Evolutionary conservation across 371 early-diverging fungal species (phyloP).

Genomic region (Mucor saturninus): DNA sequence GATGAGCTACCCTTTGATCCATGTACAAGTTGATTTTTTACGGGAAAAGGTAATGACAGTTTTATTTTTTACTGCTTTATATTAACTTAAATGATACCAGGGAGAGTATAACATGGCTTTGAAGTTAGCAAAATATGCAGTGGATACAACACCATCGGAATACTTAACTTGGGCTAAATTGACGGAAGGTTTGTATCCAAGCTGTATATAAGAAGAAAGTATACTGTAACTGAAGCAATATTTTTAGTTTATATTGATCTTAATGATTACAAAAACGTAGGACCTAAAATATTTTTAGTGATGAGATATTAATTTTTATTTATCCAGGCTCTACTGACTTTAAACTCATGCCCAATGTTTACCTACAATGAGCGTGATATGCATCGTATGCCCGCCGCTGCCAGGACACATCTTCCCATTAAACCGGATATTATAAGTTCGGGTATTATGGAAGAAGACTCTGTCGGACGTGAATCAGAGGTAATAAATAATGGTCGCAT

Average conservation of each 20-base stretch:
- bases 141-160: conserved; percentile 93
- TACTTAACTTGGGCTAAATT: conserved; percentile 93
- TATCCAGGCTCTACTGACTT: conserved; percentile 76
- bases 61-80: no score
- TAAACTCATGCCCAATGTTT: conserved; percentile 98
- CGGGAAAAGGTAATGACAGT: conserved; percentile 57
- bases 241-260: conserved; percentile 75
- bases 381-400: conserved; percentile 90
- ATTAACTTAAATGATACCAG: conserved; percentile 28
- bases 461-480: conserved; percentile 62
- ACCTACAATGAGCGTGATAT: conserved; percentile 88
- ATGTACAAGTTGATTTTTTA: conserved; percentile 89
- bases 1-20: conserved; percentile 81
- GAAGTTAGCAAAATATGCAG: conserved; percentile 88
- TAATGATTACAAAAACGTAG: conserved; percentile 74
- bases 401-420: conserved; percentile 80
- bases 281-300: no score
- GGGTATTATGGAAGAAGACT: conserved; percentile 74
- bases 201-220: no score
- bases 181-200: conserved; percentile 61
- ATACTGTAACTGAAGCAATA: no score
- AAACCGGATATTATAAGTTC: conserved; percentile 67
- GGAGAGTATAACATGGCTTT: conserved; percentile 78
- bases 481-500: conserved; percentile 9
- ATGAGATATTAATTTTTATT: no score